These are phyloP conservation scores for Lodderomyces elongisporus DNA, from an alignment of 1,139 yeast genomes.

Conservation along the genomic window DNA sequence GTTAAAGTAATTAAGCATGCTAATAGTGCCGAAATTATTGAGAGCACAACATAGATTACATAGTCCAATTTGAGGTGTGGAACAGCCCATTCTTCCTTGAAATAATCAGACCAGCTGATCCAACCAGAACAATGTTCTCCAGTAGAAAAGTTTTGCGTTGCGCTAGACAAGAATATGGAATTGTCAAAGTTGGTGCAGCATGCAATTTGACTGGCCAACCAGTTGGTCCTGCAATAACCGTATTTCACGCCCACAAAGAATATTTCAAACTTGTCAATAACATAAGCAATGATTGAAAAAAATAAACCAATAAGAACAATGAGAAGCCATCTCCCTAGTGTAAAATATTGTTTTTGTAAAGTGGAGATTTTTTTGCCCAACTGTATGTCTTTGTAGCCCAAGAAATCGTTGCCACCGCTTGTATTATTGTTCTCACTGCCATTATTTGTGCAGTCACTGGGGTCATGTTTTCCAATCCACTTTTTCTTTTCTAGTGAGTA, in stretches of 20 bases:
- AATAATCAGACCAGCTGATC: slow-evolving; percentile 42
- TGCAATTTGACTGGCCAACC: slow-evolving; percentile 42
- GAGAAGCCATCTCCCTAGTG: slow-evolving; percentile 44
- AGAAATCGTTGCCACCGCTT: neutral
- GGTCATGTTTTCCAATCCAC: slow-evolving; percentile 9
- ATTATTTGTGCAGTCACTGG: neutral
- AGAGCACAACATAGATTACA: slow-evolving; percentile 34
- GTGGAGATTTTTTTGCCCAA: neutral
- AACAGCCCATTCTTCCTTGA: slow-evolving; percentile 19
- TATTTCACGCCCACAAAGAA: slow-evolving; percentile 49
- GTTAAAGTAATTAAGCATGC: slow-evolving; percentile 47
- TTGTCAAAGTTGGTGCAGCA: slow-evolving; percentile 32
- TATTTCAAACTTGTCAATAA: slow-evolving; percentile 49
- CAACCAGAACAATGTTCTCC: slow-evolving; percentile 22
- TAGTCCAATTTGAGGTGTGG: slow-evolving; percentile 23
- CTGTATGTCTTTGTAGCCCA: neutral
- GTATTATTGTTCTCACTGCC: neutral
- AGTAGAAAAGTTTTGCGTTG: slow-evolving; percentile 3
- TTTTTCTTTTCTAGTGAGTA: slow-evolving; percentile 25
- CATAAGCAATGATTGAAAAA: slow-evolving; percentile 48
- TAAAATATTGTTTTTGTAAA: slow-evolving; percentile 22
- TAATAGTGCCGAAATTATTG: slow-evolving; percentile 40
- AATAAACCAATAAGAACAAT: slow-evolving; percentile 45
- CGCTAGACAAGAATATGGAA: too few relatives aligned
- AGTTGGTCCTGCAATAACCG: slow-evolving; percentile 48